Evolutionary conservation across 148 eudicot genomes (phyloP).

Genomic region (Rhododendron henanense): DNA sequence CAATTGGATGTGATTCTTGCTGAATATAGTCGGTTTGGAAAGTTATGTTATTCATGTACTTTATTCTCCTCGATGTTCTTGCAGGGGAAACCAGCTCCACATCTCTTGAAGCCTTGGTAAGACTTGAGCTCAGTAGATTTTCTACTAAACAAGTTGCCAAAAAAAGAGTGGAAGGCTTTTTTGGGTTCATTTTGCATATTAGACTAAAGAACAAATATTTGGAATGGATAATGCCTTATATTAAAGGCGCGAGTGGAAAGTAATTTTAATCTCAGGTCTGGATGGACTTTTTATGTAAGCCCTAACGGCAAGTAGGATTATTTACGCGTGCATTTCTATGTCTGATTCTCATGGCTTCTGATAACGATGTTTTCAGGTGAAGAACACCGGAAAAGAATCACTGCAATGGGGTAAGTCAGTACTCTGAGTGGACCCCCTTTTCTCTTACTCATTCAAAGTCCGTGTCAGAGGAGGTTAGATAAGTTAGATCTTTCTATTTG

Average conservation of each 20-base stretch:
- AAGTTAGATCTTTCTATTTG: not conserved
- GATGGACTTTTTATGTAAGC: not conserved
- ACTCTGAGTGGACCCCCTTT: not conserved
- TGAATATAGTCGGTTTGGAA: not conserved
- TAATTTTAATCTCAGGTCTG: not conserved
- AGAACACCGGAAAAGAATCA: conserved; percentile 77
- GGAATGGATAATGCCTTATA: not conserved
- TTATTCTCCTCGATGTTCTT: conserved; percentile 5
- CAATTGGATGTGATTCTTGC: not conserved
- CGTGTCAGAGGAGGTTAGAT: not conserved
- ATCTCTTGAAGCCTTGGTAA: conserved; percentile 81
- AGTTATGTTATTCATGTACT: not conserved
- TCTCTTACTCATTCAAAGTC: not conserved
- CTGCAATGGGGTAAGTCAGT: conserved; percentile 80
- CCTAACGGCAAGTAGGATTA: not conserved
- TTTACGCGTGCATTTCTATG: not conserved
- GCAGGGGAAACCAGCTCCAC: conserved; percentile 68
- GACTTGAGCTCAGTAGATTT: not conserved
- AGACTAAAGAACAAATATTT: not conserved
- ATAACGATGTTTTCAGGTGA: conserved; percentile 47
- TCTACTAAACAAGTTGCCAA: not conserved
- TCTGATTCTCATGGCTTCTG: not conserved
- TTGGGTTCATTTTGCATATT: not conserved
- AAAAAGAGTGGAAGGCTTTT: not conserved
- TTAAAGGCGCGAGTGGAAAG: not conserved